These are phyloP conservation scores for Malus asiatica DNA, from an alignment of 306 rosid species.

Conservation along the genomic window DNA sequence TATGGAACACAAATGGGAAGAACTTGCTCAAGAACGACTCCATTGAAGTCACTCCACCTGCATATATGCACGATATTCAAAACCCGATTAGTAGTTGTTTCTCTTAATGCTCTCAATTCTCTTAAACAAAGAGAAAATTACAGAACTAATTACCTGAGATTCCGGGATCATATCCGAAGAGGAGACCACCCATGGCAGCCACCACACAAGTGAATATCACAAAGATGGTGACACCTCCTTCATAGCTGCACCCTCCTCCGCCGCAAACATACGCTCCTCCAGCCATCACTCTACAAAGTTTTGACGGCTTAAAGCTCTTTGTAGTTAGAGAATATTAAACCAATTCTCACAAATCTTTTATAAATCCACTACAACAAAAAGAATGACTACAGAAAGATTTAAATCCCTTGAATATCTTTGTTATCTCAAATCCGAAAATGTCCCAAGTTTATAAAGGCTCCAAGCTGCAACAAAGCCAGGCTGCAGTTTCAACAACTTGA, in stretches of 20 bases:
- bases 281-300: constrained; percentile 10
- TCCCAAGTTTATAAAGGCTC: neutral
- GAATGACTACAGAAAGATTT: neutral
- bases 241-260: neutral
- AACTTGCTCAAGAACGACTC: constrained; percentile 26
- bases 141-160: constrained; percentile 19
- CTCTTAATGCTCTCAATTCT: neutral
- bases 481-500: neutral
- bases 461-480: neutral
- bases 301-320: neutral
- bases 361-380: neutral
- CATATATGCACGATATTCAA: neutral
- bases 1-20: constrained; percentile 34
- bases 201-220: constrained; percentile 17
- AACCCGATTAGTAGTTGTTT: neutral
- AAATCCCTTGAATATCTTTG: neutral
- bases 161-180: constrained; percentile 38
- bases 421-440: neutral
- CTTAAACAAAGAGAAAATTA: neutral
- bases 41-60: constrained; percentile 42
- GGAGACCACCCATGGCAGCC: constrained; percentile 27
- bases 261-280: constrained; percentile 12
- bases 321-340: neutral
- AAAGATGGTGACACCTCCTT: constrained; percentile 23
- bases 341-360: neutral